Conservation (phyloP, 1,139 yeast genomes). For the Taphrina deformans region DNA sequence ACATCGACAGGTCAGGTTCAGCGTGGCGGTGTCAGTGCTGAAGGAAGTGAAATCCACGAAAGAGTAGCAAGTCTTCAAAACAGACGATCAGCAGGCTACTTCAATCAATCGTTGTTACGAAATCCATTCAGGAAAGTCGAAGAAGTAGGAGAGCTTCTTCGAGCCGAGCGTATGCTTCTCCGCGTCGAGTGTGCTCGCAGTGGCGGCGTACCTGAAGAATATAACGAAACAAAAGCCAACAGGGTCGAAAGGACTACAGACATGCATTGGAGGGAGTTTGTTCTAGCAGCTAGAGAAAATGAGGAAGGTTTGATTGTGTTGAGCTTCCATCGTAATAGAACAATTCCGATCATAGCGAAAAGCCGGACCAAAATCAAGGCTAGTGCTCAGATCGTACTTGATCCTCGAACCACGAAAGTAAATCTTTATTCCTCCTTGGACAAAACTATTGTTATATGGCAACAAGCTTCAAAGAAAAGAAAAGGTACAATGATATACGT, state of each 20-base stretch:
- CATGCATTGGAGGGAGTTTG: conserved; percentile 77
- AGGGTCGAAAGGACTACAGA: conserved; percentile 55
- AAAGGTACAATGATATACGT: conserved; percentile 51
- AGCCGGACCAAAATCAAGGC: conserved; percentile 35
- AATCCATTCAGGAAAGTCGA: conserved; percentile 33
- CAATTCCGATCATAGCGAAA: conserved; percentile 46
- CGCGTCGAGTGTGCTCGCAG: conserved; percentile 52
- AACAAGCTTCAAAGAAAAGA: conserved; percentile 27
- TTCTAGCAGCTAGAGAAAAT: conserved; percentile 60
- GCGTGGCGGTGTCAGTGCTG: conserved; percentile 2
- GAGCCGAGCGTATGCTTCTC: conserved; percentile 66
- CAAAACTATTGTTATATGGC: conserved; percentile 45
- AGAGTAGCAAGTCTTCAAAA: not conserved
- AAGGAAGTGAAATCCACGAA: conserved; percentile 3
- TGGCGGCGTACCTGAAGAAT: conserved; percentile 43
- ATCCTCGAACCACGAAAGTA: conserved; percentile 46
- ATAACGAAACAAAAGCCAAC: conserved; percentile 51
- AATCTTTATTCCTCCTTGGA: conserved; percentile 66
- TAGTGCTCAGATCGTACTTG: conserved; percentile 34
- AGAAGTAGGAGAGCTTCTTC: conserved; percentile 61
- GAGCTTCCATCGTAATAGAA: conserved; percentile 60
- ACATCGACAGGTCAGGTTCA: not conserved
- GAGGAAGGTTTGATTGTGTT: conserved; percentile 54
- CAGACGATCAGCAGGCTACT: not conserved
- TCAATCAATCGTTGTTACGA: conserved; percentile 14